These are phyloP conservation scores for Circinella minor DNA, from an alignment of 371 early-diverging fungal genomes.

Conservation along the genomic window DNA sequence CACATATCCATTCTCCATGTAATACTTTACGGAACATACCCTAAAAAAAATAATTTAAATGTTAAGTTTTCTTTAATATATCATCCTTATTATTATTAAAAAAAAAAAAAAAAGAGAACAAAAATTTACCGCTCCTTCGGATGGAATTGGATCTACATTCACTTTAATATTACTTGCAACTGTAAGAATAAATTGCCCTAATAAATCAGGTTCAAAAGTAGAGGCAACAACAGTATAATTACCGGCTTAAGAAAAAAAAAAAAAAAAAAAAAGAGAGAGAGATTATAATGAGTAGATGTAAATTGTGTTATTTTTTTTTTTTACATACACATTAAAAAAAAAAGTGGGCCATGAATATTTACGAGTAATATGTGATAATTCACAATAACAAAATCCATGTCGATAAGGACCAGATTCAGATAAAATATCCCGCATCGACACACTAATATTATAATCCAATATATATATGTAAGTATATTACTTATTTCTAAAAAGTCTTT, in stretches of 20 bases:
- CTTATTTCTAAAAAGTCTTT: too few relatives aligned
- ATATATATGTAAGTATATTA: neutral
- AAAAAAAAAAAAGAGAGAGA: slow-evolving; percentile 4
- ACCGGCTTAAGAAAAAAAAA: slow-evolving; percentile 51
- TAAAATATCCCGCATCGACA: slow-evolving; percentile 70
- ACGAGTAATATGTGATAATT: slow-evolving; percentile 59
- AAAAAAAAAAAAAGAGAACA: neutral
- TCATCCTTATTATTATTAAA: neutral
- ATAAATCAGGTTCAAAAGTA: slow-evolving; percentile 75
- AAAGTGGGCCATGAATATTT: neutral
- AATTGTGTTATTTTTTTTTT: too few relatives aligned
- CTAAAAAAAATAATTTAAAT: slow-evolving; percentile 25
- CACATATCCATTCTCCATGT: slow-evolving; percentile 69
- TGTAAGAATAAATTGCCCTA: slow-evolving; percentile 72
- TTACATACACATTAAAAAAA: slow-evolving; percentile 3
- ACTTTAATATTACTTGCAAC: slow-evolving; percentile 57
- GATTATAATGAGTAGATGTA: too few relatives aligned
- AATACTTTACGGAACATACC: slow-evolving; percentile 75
- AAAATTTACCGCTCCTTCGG: slow-evolving; percentile 78
- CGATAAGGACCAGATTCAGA: slow-evolving; percentile 76
- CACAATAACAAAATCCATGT: slow-evolving; percentile 74
- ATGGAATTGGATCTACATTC: slow-evolving; percentile 61
- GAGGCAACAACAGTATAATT: slow-evolving; percentile 80
- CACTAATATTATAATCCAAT: slow-evolving; percentile 36
- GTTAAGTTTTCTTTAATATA: neutral